These are phyloP conservation scores for Anisodus tanguticus DNA, from an alignment of 257 asterid species.

Conservation along the genomic window DNA sequence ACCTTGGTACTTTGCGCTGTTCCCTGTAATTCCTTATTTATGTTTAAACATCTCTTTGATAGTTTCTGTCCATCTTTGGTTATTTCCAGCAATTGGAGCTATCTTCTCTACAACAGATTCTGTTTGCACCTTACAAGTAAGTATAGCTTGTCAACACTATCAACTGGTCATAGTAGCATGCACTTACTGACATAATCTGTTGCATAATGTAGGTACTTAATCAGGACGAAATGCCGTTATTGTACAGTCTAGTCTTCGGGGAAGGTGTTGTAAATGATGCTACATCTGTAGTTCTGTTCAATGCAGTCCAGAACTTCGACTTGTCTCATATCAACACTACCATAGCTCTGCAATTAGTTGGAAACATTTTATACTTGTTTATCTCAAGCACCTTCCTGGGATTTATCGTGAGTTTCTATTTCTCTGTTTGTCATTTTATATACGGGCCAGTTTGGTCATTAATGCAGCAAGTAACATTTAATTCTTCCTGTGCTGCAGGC, in stretches of 20 bases:
- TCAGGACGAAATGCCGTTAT: conserved; percentile 93
- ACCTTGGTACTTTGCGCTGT: conserved; percentile 59
- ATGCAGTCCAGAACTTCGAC: conserved; percentile 92
- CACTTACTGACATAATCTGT: conserved; percentile 30
- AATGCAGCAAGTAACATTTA: conserved; percentile 20
- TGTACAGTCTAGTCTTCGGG: conserved; percentile 95
- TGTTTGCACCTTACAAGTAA: conserved; percentile 95
- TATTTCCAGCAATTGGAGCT: conserved; percentile 84
- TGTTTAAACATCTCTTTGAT: neutral
- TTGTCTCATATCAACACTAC: conserved; percentile 63
- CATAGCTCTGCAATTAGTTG: conserved; percentile 65
- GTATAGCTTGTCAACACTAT: conserved; percentile 14
- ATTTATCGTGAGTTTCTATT: conserved; percentile 60
- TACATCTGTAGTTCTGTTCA: conserved; percentile 92
- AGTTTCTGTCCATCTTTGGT: conserved; percentile 25
- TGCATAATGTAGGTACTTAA: conserved; percentile 69
- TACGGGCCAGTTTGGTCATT: neutral
- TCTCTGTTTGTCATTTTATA: conserved; percentile 10
- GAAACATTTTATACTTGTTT: conserved; percentile 78
- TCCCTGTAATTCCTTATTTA: neutral
- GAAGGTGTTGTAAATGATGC: conserved; percentile 98
- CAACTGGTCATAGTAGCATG: neutral
- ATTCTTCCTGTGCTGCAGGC: conserved; percentile 56
- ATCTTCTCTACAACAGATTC: conserved; percentile 97
- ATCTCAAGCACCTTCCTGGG: conserved; percentile 76